Base-by-base conservation (phyloP, 805 yeast species). In the Saccharomyces kudriavzevii region DNA sequence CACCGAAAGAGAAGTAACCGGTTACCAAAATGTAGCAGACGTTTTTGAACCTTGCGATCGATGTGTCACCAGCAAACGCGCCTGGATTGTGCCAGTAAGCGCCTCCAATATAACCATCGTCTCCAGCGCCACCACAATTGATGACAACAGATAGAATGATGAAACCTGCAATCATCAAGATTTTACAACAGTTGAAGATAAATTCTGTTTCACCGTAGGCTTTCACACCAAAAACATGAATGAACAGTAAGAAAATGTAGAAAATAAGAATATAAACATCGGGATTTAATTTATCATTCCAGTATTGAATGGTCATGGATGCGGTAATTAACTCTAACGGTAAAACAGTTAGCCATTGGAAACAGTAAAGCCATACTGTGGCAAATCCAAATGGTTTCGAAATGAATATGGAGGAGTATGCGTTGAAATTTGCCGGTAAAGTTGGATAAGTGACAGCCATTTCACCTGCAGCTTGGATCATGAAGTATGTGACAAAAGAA, bases 201-300 rank as follows among this genome's bases (percentile, higher is more conserved):
- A 79, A 82, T 67, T 84, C 89, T 31, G 83, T 82, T 68, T 84
- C 89, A 68, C 87, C 88, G 61, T 82, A 84, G 54, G 87, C 87
- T 60, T 72, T 74, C 40, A 82, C 84, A 60, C 88, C 87, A 52
- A 81, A 55, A 52, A 83, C 68, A 66, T 83, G 83, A 55, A 83
- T 78, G 43, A 68, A 55, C 30, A 80, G 65, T 55, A 84, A 76
- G 29, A 80, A 61, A 3, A 71, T 73, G 61, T 75, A 83, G 60
- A 83, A 82, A 40, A 82, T 75, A 1, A 78, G 75, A 35, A 81
- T 82, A 68, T 77, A 83, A 6, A 80, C 81, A 48, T 80, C 85
- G 2, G 84, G 71, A 61, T 77, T 74, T 45, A 77, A 65, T 1
- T 51, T 43, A 17, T 66, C 64, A 48, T 68, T 70, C 87, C 87